A percentile compares a stretch with the other conserved stretches of the same genome.
These are phyloP conservation scores for Spathaspora sp. DNA, from an alignment of 1,139 yeast species.

Conservation along the genomic window DNA sequence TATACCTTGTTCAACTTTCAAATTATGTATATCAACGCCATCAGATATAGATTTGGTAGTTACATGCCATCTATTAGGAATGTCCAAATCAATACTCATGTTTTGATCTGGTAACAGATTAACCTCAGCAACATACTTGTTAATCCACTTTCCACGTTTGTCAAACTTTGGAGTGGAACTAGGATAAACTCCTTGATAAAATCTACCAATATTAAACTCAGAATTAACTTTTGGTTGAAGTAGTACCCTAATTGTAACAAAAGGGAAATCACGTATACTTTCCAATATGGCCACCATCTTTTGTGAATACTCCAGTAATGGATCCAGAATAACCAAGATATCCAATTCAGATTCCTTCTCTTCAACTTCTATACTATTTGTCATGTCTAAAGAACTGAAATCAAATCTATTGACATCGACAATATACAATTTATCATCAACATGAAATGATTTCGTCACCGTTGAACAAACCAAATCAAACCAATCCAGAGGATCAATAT, in stretches of 20 bases:
- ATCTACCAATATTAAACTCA: conserved; percentile 53
- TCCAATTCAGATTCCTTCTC: conserved; percentile 35
- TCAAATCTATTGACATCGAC: conserved; percentile 46
- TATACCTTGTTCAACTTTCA: conserved; percentile 36
- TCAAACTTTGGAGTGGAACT: conserved; percentile 39
- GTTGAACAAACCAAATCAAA: conserved; percentile 46
- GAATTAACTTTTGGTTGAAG: conserved; percentile 52
- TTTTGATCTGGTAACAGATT: conserved; percentile 47
- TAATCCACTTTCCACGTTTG: conserved; percentile 28
- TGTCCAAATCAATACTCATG: conserved; percentile 59
- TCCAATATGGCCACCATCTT: conserved; percentile 51
- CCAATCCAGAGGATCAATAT: conserved; percentile 34
- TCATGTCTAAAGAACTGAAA: conserved; percentile 35
- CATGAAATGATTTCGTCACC: conserved; percentile 46
- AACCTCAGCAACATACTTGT: conserved; percentile 12
- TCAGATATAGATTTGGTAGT: conserved; percentile 43
- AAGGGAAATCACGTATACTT: conserved; percentile 40
- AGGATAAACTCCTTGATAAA: conserved; percentile 53
- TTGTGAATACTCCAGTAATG: conserved; percentile 69
- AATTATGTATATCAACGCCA: conserved; percentile 59
- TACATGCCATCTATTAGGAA: conserved; percentile 67
- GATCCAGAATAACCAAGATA: conserved; percentile 65
- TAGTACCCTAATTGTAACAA: conserved; percentile 52
- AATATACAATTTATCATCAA: conserved; percentile 33
- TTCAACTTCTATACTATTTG: conserved; percentile 32